Evolutionary conservation across 2,329 filamentous ascomycete genomes (phyloP), one percentile per base, ranked within the genome.

Genomic region (Bipolaris sorokiniana): DNA sequence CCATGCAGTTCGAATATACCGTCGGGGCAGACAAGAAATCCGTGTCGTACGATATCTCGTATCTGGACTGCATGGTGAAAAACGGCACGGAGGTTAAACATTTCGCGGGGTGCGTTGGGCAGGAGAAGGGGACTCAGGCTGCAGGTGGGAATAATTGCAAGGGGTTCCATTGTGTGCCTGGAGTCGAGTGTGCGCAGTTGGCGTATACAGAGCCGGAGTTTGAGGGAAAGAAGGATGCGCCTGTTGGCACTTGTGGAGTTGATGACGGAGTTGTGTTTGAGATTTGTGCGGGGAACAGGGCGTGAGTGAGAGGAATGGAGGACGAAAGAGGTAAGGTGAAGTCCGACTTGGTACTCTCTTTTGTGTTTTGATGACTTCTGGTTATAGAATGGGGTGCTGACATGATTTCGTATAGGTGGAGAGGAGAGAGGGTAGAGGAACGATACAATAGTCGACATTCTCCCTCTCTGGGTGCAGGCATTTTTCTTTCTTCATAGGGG

Each of bases 1-100:
- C 56, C 1, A 63, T 64, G 56, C 63, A 64, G 20, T 62, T 66
- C 44, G 62, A 66, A 31, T 66, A 63, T 16, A 54, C 56, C 0
- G 57, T 64, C 23, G 58, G 58, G 56, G 23, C 48, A 1, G 48
- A 62, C 36, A 16, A 58, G 4, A n/a, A 23, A 5, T 41, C 40
- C 9, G 54, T 64, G 0, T 63, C 54, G 1, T 66, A 64, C 47
- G 63, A 66, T 33, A 61, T 66, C 6, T 60, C 54, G 0, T 64
- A 64, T 26, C 50, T 66, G 5, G 56, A 64, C 15, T 66, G 63
- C 13, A 59, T 64, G 56, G 50, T 44, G 9, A 54, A 58, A 15
- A 9, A 53, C 18, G 61, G 46, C 34, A 37, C 48, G 10, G 28
- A 5, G 10, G 3, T 13, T 10, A 53, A 62, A 33, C 54, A 64